Conservation (phyloP, 768 basidiomycete species). For the Floccularia luteovirens region DNA sequence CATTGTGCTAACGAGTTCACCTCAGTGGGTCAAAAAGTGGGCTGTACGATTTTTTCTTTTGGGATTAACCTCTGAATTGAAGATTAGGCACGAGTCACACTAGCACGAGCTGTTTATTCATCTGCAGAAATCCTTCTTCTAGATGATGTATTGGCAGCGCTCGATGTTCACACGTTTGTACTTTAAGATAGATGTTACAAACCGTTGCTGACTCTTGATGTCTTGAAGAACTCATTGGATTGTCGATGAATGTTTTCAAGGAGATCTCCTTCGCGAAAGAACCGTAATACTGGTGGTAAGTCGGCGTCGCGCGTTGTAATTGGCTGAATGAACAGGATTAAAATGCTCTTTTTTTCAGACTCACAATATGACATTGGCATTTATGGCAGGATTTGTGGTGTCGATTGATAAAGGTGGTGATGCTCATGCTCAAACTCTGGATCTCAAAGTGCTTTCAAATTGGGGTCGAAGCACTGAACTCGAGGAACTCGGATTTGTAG, state of each 20-base stretch:
- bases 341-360: constrained; percentile 18
- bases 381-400: constrained; percentile 45
- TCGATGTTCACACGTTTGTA: constrained; percentile 32
- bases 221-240: constrained; percentile 61
- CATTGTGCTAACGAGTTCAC: no score
- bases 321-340: not conserved
- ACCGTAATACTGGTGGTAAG: constrained; percentile 77
- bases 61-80: no score
- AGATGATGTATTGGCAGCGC: constrained; percentile 67
- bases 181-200: not conserved
- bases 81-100: constrained; percentile 33
- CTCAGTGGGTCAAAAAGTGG: no score
- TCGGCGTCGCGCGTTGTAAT: no score
- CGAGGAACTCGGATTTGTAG: constrained; percentile 17
- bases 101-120: constrained; percentile 40
- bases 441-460: no score
- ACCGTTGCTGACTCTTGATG: not conserved
- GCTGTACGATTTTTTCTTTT: no score
- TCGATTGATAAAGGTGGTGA: constrained; percentile 43
- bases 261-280: constrained; percentile 63
- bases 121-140: constrained; percentile 55
- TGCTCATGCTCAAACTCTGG: no score
- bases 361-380: constrained; percentile 38
- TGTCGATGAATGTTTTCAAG: constrained; percentile 65
- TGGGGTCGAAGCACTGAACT: constrained; percentile 20